Percentiles rank a stretch among this genome's conserved stretches.
phyloP scores from a whole-genome alignment of 2,329 filamentous ascomycete species.

The Colletotrichum tamarilloi region DNA sequence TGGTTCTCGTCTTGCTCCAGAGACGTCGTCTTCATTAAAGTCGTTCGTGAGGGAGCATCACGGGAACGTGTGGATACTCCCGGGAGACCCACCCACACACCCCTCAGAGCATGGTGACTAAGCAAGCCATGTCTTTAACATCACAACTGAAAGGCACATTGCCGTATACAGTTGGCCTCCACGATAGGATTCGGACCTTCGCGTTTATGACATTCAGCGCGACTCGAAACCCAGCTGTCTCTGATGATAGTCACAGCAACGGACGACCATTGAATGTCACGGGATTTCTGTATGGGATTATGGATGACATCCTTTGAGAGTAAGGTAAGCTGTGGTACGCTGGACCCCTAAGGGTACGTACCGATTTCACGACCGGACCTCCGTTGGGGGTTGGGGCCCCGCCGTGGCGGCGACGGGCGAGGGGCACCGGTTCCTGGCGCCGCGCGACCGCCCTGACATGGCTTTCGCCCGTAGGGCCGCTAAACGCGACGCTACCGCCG shows the following conservation, averaged over 20 bases:
- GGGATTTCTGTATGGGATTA: not conserved
- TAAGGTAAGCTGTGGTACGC: not conserved
- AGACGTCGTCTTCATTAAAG: not conserved
- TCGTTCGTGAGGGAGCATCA: not conserved
- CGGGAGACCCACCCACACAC: not conserved
- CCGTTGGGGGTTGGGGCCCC: slow-evolving; percentile 29
- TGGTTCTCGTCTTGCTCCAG: not conserved
- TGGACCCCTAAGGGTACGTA: not conserved
- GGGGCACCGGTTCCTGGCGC: slow-evolving; percentile 30
- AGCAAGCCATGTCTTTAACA: not conserved
- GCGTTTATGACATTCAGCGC: slow-evolving; percentile 17
- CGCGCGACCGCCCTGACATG: slow-evolving; percentile 30
- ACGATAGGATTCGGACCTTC: slow-evolving; percentile 5
- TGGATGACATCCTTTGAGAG: not conserved
- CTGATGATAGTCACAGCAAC: not conserved
- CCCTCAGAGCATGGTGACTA: not conserved
- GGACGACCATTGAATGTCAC: not conserved
- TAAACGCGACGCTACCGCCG: slow-evolving; percentile 25
- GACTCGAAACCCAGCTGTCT: not conserved
- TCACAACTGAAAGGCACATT: not conserved
- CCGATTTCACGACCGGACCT: slow-evolving; percentile 19
- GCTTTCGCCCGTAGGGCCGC: slow-evolving; percentile 1
- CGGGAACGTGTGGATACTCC: not conserved
- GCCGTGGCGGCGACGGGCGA: not conserved
- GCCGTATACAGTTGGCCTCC: not conserved